Evolutionary conservation across 73 alveolate species (phyloP), one percentile per base, ranked within the genome.

Genomic region (Stentor coeruleus): DNA sequence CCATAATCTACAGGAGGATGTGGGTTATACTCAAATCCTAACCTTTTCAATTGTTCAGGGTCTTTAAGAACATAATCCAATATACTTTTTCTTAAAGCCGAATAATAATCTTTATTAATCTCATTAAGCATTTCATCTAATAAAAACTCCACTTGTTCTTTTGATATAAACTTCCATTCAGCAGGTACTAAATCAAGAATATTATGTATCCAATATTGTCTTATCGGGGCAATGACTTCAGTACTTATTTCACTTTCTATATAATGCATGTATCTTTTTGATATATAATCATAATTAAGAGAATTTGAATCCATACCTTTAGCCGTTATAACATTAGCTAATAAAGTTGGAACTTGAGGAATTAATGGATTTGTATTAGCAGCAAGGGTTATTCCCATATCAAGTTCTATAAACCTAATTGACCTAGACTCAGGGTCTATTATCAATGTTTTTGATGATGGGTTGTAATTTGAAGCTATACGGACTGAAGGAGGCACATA

Each of bases 141-240:
- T 60, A 92, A 66, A 66, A 81, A 77, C 77, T 93, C 91, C 79
- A 93, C 90, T 40, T 86, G 41, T 58, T 91, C 87, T 72, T 92
- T 91, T 40, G 87, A 94, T 20, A 94, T 89, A 14, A 92, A 90
- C 73, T 92, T 91, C 14, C 93, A 81, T 41, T 94, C 95, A 36
- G 94, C 94, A 42, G 99, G 99, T 35, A 94, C 89, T 30, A 94
- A 88, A 59, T 94, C 98, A 11, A 94, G 74, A 55, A 94, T 94
- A 42, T 94, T 96, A 40, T 89, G 55, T 14, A 92, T 94, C 99
- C 99, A 94, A 81, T 94, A 90, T 76, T 92, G 87, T 42, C 95
- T 90, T 58, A 94, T 90, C 2, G 96, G 96, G 3, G 99, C 99
- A 49, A 94, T 93, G 40, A 92, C 96, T 59, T 92, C 99, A n/a